A percentile compares a stretch with the other conserved stretches of the same genome.
Conservation (phyloP, 305 asterid genomes). For the Solanum chacoense region DNA sequence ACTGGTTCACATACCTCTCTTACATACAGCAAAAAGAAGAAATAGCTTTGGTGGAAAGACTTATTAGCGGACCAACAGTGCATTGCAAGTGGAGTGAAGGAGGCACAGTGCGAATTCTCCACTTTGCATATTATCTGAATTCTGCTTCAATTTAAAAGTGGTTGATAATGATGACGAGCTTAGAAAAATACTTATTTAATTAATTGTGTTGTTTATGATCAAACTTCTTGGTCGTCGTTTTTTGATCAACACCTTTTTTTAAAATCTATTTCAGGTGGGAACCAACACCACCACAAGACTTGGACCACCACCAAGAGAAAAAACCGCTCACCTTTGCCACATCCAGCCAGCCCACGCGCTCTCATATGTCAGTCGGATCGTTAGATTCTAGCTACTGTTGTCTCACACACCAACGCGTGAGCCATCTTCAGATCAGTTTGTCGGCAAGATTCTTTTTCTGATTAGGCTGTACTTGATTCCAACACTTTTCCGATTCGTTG, state of each 20-base stretch:
- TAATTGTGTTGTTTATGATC: neutral
- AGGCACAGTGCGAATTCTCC: neutral
- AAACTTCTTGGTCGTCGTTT: neutral
- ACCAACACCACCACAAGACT: neutral
- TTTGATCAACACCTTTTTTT: neutral
- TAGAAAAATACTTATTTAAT: neutral
- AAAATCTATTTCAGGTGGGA: neutral
- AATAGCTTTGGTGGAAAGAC: neutral
- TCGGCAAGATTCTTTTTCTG: neutral
- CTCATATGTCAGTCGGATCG: neutral
- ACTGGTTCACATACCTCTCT: neutral
- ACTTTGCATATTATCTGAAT: neutral
- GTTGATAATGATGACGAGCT: neutral
- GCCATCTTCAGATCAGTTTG: neutral
- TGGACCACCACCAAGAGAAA: neutral
- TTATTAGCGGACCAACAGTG: neutral
- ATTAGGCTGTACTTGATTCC: neutral
- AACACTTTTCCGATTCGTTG: too few relatives aligned
- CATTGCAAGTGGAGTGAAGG: neutral
- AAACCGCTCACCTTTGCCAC: neutral
- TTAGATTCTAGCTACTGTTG: too few relatives aligned
- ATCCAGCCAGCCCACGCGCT: neutral
- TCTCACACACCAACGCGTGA: neutral
- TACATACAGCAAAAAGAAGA: neutral
- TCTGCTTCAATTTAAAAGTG: neutral